Conservation (phyloP, 1,139 yeast genomes). For the Komagataea norvegica region DNA sequence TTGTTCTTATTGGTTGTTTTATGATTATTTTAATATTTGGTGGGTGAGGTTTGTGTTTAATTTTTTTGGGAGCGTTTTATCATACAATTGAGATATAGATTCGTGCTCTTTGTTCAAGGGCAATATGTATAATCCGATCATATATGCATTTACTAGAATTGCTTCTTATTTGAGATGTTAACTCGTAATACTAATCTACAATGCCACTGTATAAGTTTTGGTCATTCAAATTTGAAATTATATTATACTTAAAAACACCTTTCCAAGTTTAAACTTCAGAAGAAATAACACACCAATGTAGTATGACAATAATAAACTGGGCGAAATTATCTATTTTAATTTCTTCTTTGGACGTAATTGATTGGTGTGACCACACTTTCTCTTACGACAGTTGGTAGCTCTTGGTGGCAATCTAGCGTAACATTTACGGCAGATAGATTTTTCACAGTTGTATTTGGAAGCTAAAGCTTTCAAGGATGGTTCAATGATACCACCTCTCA, state of each 20-base stretch:
- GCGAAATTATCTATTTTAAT: constrained; percentile 73
- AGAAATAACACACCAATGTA: constrained; percentile 9
- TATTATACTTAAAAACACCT: constrained; percentile 6
- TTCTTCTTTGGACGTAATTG: constrained; percentile 99
- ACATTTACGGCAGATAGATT: constrained; percentile 98
- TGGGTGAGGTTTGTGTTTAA: too few species aligned
- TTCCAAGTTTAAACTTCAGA: constrained; percentile 4
- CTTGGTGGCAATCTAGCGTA: constrained; percentile 99
- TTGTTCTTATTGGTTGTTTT: too few species aligned
- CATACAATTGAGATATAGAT: background rate
- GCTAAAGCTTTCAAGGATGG: constrained; percentile 99
- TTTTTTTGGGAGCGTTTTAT: too few species aligned
- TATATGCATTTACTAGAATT: background rate
- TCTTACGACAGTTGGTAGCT: constrained; percentile 99
- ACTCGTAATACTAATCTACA: background rate
- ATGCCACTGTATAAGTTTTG: constrained; percentile 2
- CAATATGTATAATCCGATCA: background rate
- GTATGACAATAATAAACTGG: constrained; percentile 9
- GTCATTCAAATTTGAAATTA: constrained; percentile 11
- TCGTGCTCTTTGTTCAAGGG: too few species aligned
- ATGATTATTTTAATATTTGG: too few species aligned
- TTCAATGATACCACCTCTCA: constrained; percentile 97
- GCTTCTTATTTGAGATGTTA: background rate
- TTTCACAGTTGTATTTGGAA: constrained; percentile 99
- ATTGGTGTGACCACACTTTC: constrained; percentile 99